Evolutionary conservation across 352 stramenopile genomes (phyloP).

Genomic region (Globisporangium cylindrosporum): DNA sequence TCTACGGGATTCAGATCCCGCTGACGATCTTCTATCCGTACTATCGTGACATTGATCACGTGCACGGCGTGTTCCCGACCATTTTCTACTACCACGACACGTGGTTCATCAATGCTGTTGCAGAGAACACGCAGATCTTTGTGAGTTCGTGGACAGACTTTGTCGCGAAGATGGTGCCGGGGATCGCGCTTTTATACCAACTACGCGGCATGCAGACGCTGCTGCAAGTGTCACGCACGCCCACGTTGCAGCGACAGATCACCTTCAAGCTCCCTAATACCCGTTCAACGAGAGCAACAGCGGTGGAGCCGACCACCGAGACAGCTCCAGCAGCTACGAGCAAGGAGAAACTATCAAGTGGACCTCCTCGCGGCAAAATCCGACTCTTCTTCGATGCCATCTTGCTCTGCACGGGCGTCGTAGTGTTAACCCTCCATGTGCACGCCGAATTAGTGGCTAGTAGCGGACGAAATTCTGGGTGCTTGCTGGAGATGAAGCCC

Average conservation of each 20-base stretch:
- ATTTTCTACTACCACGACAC: slow-evolving; percentile 15
- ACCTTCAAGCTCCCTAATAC: slow-evolving; percentile 9
- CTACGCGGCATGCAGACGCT: slow-evolving; percentile 12
- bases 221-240: slow-evolving; percentile 3
- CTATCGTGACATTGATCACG: background rate
- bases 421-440: slow-evolving; percentile 6
- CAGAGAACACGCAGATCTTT: slow-evolving; percentile 17
- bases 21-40: slow-evolving; percentile 9
- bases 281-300: background rate
- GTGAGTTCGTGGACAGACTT: slow-evolving; percentile 17
- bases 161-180: slow-evolving; percentile 15
- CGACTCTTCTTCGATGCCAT: slow-evolving; percentile 6
- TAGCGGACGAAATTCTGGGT: background rate
- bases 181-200: slow-evolving; percentile 12
- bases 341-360: background rate
- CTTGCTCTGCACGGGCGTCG: slow-evolving; percentile 6
- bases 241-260: slow-evolving; percentile 5
- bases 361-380: slow-evolving; percentile 9
- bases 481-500: slow-evolving; percentile 10
- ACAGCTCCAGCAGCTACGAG: background rate
- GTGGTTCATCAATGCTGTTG: slow-evolving; percentile 5
- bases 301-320: background rate
- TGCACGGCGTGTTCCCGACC: background rate
- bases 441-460: background rate
- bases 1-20: slow-evolving; percentile 19